phyloP scores from a whole-genome alignment of 1,139 yeast genomes.

The Debaryomyces udenii region DNA sequence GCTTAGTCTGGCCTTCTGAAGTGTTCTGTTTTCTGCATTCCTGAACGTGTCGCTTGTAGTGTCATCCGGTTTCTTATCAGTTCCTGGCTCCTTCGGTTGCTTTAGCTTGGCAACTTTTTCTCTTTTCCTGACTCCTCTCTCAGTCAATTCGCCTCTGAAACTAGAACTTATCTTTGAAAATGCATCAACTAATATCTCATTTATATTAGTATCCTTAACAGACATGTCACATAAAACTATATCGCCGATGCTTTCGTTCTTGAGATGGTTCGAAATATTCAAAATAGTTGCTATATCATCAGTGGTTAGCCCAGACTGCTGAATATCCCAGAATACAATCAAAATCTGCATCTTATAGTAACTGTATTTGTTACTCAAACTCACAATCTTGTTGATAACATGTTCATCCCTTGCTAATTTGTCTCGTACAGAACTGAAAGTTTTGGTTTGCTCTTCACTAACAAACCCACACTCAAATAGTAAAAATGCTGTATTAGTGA shows the following conservation, averaged over 20 bases:
- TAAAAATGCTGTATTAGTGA: slow-evolving; percentile 41
- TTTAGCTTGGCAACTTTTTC: slow-evolving; percentile 12
- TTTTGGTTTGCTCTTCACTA: slow-evolving; percentile 17
- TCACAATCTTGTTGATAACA: slow-evolving; percentile 41
- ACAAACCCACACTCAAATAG: slow-evolving; percentile 52
- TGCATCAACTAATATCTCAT: slow-evolving; percentile 29
- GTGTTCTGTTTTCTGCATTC: slow-evolving; percentile 12
- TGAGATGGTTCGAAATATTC: slow-evolving; percentile 17
- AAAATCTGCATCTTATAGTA: slow-evolving; percentile 40
- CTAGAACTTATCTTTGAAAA: slow-evolving; percentile 25
- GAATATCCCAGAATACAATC: slow-evolving; percentile 43
- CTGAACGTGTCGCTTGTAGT: slow-evolving; percentile 6
- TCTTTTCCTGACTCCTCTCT: slow-evolving; percentile 32
- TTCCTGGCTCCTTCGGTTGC: slow-evolving; percentile 1
- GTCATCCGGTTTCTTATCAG: slow-evolving; percentile 13
- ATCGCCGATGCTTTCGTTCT: slow-evolving; percentile 20
- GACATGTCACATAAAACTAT: slow-evolving; percentile 44
- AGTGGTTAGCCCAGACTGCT: slow-evolving; percentile 21
- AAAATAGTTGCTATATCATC: slow-evolving; percentile 24
- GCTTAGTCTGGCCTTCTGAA: slow-evolving; percentile 35
- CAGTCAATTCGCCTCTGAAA: slow-evolving; percentile 35
- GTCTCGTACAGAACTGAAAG: slow-evolving; percentile 21
- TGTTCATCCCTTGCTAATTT: slow-evolving; percentile 40
- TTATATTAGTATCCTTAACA: slow-evolving; percentile 27
- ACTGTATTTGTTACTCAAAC: slow-evolving; percentile 39